Conservation (phyloP, 2,329 filamentous ascomycete genomes). For the Fusarium marasasianum region DNA sequence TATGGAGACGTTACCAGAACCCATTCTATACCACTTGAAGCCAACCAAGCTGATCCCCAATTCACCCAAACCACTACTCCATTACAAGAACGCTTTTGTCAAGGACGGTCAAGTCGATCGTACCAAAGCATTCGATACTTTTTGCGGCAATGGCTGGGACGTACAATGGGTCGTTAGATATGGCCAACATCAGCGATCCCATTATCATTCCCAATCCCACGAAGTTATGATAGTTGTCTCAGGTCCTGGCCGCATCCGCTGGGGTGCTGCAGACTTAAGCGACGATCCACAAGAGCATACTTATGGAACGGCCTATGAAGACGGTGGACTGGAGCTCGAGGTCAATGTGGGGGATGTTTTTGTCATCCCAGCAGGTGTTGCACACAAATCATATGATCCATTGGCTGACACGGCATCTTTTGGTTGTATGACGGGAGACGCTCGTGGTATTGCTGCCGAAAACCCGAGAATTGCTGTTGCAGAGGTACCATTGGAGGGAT, state of each 20-base stretch:
- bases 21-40: conserved; percentile 5
- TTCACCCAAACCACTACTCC: conserved; percentile 9
- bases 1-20: background rate
- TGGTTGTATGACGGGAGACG: conserved; percentile 11
- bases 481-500: background rate
- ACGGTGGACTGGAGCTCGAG: background rate
- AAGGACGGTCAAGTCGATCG: conserved; percentile 3
- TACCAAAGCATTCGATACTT: conserved; percentile 3
- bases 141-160: background rate
- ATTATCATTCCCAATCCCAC: conserved; percentile 9
- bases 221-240: conserved; percentile 13
- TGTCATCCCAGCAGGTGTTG: conserved; percentile 7
- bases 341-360: conserved; percentile 15
- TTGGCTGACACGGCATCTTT: background rate
- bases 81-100: conserved; percentile 9
- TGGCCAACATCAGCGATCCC: conserved; percentile 6
- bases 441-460: background rate
- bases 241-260: background rate
- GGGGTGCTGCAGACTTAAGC: conserved; percentile 12
- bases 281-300: conserved; percentile 8
- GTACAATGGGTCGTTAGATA: conserved; percentile 14
- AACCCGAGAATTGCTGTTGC: background rate
- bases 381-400: conserved; percentile 11
- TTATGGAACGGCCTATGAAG: background rate
- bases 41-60: conserved; percentile 13